Conservation (phyloP, 345 rosid genomes). For the Euphorbia lathyris region DNA sequence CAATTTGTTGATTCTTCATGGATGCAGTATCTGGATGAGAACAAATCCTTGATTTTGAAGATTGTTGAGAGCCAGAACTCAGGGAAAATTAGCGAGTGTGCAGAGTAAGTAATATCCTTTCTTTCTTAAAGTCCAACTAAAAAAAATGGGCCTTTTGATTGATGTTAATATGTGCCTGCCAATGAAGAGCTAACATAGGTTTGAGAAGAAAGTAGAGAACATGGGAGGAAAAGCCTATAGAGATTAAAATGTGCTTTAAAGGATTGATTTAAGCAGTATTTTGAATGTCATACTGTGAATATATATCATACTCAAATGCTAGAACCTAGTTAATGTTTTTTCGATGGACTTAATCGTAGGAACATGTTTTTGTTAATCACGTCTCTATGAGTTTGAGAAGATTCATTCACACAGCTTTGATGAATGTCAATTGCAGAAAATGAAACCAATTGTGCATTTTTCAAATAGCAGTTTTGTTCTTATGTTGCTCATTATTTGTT, state of each 20-base stretch:
- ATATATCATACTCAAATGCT: no score
- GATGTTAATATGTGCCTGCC: neutral
- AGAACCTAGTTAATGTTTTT: no score
- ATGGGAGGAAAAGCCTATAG: neutral
- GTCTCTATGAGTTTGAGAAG: neutral
- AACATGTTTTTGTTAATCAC: neutral
- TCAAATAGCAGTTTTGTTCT: no score
- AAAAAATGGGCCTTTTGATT: neutral
- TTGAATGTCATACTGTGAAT: no score
- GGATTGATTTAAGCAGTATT: no score
- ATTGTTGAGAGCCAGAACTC: constrained; percentile 98
- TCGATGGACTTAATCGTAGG: neutral
- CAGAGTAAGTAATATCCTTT: constrained; percentile 64
- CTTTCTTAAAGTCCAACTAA: neutral
- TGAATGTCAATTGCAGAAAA: neutral
- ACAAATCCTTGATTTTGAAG: constrained; percentile 99
- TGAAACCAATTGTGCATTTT: neutral
- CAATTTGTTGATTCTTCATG: constrained; percentile 4
- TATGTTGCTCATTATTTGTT: neutral
- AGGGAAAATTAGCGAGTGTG: constrained; percentile 89
- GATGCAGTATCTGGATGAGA: constrained; percentile 94
- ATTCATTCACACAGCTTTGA: neutral
- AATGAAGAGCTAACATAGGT: neutral
- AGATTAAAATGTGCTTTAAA: no score
- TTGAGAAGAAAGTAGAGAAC: neutral